Conservation (phyloP, 805 yeast species). For the Suhomyces pyralidae region DNA sequence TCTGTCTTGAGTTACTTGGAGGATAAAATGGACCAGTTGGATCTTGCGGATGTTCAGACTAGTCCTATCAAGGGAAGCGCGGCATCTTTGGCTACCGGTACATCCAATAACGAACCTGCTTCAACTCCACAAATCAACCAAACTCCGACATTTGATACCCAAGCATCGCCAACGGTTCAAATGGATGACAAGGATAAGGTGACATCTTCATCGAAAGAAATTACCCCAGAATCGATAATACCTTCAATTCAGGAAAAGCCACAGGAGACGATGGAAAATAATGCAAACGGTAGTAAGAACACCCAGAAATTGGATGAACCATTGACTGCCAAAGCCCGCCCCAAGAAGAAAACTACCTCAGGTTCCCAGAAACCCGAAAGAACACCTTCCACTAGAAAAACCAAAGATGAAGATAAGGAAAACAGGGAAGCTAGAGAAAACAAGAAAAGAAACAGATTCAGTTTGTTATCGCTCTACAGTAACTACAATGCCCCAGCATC, state of each 20-base stretch:
- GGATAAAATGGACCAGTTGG: slow-evolving; percentile 42
- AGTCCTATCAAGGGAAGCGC: slow-evolving; percentile 17
- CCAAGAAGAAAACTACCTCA: neutral
- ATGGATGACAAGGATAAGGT: neutral
- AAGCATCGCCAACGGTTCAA: slow-evolving; percentile 5
- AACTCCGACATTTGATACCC: slow-evolving; percentile 26
- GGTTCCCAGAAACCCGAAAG: neutral
- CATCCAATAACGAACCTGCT: neutral
- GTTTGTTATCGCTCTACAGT: slow-evolving; percentile 42
- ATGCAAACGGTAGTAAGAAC: neutral
- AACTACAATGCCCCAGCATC: slow-evolving; percentile 20
- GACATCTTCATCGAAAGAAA: neutral
- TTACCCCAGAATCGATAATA: slow-evolving; percentile 1
- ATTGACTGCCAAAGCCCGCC: neutral
- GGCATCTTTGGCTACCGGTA: slow-evolving; percentile 1
- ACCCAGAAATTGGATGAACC: slow-evolving; percentile 1
- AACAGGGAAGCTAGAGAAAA: slow-evolving; percentile 22
- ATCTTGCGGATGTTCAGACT: slow-evolving; percentile 26
- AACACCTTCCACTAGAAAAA: neutral
- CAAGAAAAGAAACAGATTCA: slow-evolving; percentile 42
- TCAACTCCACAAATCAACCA: slow-evolving; percentile 32
- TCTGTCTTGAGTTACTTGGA: slow-evolving; percentile 43
- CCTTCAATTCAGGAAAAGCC: slow-evolving; percentile 5
- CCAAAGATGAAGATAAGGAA: slow-evolving; percentile 17
- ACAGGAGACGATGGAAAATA: neutral